These are phyloP conservation scores for Sporisorium iseilematis-ciliati DNA, from an alignment of 1,284 basidiomycete genomes.

Conservation along the genomic window DNA sequence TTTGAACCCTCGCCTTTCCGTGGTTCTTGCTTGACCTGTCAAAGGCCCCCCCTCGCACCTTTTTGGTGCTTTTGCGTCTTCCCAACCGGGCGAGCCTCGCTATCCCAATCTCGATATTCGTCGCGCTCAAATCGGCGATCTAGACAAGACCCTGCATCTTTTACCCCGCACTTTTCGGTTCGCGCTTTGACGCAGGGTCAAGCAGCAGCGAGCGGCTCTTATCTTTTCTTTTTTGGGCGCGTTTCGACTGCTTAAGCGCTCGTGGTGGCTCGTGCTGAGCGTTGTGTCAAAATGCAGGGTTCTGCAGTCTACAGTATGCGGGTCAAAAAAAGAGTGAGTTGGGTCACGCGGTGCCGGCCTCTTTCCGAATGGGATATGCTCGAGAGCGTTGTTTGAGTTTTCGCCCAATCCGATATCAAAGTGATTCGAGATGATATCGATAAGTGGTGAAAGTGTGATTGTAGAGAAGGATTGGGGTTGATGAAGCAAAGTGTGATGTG, in stretches of 20 bases:
- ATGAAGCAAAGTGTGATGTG: no score
- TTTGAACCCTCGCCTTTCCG: not conserved
- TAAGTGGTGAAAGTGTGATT: no score
- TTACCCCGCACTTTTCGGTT: conserved; percentile 40
- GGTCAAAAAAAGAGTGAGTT: not conserved
- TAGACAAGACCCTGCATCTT: conserved; percentile 9
- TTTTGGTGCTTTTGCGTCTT: not conserved
- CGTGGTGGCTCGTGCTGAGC: conserved; percentile 24
- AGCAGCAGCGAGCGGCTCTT: no score
- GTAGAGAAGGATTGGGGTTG: no score
- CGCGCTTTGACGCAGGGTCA: conserved; percentile 27
- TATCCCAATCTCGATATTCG: not conserved
- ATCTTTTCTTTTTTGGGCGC: conserved; percentile 12
- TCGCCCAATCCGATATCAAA: no score
- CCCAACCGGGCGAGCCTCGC: not conserved
- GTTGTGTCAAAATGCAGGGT: not conserved
- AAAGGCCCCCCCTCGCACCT: no score
- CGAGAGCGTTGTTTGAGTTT: no score
- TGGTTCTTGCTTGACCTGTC: not conserved
- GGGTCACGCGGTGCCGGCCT: not conserved
- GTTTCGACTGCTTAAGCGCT: no score
- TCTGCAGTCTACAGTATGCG: no score
- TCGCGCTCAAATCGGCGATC: not conserved
- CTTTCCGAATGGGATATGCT: no score
- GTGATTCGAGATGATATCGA: no score